Base-by-base conservation (phyloP, 208 protist species). In the Leishmania turanica region DNA sequence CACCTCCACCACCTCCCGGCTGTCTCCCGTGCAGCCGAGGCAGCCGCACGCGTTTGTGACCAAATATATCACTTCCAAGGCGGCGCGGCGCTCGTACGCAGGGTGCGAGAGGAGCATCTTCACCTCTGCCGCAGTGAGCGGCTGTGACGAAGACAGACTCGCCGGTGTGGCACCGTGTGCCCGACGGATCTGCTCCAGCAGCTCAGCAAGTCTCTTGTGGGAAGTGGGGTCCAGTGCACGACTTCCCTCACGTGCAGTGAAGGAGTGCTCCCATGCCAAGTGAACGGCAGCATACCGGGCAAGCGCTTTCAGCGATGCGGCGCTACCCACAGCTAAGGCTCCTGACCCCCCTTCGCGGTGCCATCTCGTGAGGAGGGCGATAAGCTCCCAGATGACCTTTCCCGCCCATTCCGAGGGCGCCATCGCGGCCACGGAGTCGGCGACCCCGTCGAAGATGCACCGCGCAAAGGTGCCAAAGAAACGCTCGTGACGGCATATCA, bases 401-500 rank as follows among this genome's bases (percentile, higher is more conserved):
- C 76, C 76, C 8, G 64, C 27, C 64, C 21, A 47, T 21, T 49
- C 49, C 42, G 60, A 53, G 15, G 76, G 76, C n/a, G 76, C 19
- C 27, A 51, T 37, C 21, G 76, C 64, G 27, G 58, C 24, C 7
- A 79, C n/a, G 40, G 62, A 34, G 60, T 54, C 76, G n/a, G 76
- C 76, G 37, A 79, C 49, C 24, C 64, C 76, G 76, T 69, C 76
- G 15, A 69, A 79, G 53, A 71, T 71, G 62, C 31, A 64, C 76
- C 42, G 58, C 34, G 45, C 60, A 19, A 71, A 56, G 40, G 37
- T 68, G 31, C n/a, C 60, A 42, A 79, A 79, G 76, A 58, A 53
- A 37, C 66, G 45, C n/a, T 49, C 60, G 76, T 72, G 24, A 31
- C n/a, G 27, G 76, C 76, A 56, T 8, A 79, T 21, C 15, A 54